Evolutionary conservation across 148 eudicot species (phyloP).

Genomic region (Silene conica): DNA sequence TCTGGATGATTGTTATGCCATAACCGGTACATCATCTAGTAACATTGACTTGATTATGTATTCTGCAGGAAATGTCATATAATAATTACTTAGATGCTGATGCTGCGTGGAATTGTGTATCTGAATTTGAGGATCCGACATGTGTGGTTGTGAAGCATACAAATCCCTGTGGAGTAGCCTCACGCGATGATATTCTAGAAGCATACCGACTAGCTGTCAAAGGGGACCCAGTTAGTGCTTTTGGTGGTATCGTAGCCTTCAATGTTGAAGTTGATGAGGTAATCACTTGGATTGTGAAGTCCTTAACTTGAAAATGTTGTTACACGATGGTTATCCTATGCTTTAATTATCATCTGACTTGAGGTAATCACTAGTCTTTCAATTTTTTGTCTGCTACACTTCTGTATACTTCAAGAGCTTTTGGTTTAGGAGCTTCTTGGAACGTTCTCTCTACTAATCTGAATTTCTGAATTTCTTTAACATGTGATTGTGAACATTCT

Average conservation of each 20-base stretch:
- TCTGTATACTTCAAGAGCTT: background rate
- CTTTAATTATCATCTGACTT: too few species aligned
- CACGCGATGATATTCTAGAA: slow-evolving; percentile 77
- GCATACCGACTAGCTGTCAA: slow-evolving; percentile 88
- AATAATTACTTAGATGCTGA: slow-evolving; percentile 97
- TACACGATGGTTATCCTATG: background rate
- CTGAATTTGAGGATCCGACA: slow-evolving; percentile 82
- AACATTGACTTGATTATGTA: background rate
- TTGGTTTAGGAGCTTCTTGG: background rate
- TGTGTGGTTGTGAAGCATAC: slow-evolving; percentile 98
- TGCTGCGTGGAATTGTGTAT: slow-evolving; percentile 99
- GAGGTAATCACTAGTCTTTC: too few species aligned
- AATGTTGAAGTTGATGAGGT: slow-evolving; percentile 95
- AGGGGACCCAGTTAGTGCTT: slow-evolving; percentile 97
- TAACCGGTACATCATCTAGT: background rate
- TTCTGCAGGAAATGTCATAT: slow-evolving; percentile 94
- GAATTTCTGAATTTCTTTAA: background rate
- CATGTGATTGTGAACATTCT: background rate
- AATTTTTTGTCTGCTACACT: too few species aligned
- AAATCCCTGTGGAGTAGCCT: slow-evolving; percentile 98
- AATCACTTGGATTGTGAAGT: slow-evolving; percentile 4
- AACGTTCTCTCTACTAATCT: background rate
- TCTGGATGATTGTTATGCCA: too few species aligned
- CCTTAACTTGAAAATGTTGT: background rate
- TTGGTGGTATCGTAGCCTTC: slow-evolving; percentile 98